Base-by-base conservation (phyloP, 805 yeast species). In the Helenozyma rhizophorensis region DNA sequence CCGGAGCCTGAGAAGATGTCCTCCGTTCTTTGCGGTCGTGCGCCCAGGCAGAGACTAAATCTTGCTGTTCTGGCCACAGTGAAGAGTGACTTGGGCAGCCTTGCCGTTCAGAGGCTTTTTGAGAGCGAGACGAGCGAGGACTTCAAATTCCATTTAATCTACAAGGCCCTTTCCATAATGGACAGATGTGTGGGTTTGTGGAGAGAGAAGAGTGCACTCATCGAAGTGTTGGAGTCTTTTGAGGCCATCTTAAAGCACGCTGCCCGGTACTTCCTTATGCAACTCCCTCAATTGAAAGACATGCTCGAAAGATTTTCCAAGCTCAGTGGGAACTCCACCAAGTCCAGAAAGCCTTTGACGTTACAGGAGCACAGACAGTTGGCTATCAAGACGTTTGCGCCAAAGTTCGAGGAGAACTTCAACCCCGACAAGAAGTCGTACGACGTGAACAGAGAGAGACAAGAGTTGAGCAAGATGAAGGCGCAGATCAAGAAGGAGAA, bases 351-450 rank as follows among this genome's bases (percentile, higher is more conserved):
- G 37, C 96, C 97, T 36, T 72, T 93, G 48, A 66, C 77, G 11
- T 70, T 93, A 42, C 99, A 93, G 62, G 64, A 75, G 6, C 97
- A 89, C 65, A 77, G 75, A 51, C 87, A 95, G 15, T 54, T 93
- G 35, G 83, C 96, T 3, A 83, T 93, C 51, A 80, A 88, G 25
- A 74, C 95, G 2, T 74, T 74, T 50, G 83, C 88, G 23, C 99
- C 99, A 44, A 80, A 84, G 61, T 93, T 83, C 56, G 97, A 90
- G 62, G 97, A 87, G 52, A 87, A 88, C 68, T 93, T 81, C 75
- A 90, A 89, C 64, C 96, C 96, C 36, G 96, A 87, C 54, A 85
- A 80, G 76, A 89, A 85, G 65, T 84, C 94, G 7, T 83, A 87
- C 58, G 96, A 90, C 57, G 74, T 83, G 32, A 83, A 89, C 56